Percentiles rank a stretch among this genome's conserved stretches.
These are phyloP conservation scores for Cupressus sempervirens DNA, from an alignment of 75 land plant genomes.

Conservation along the genomic window DNA sequence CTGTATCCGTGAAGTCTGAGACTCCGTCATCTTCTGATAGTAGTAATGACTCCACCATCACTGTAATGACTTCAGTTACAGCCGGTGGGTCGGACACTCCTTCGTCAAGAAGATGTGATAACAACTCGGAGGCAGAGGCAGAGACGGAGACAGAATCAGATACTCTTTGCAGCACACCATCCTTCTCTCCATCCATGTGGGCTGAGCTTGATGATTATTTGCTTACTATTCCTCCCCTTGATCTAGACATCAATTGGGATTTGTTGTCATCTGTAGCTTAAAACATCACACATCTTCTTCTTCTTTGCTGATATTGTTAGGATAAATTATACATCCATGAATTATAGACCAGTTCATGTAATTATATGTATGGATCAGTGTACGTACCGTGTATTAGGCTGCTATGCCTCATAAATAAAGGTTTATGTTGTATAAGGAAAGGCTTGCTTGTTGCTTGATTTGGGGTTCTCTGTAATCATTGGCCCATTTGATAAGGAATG, in stretches of 20 bases:
- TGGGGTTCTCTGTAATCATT: neutral
- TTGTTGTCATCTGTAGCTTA: neutral
- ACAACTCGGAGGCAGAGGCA: neutral
- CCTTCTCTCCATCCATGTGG: slow-evolving; percentile 9
- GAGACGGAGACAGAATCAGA: slow-evolving; percentile 12
- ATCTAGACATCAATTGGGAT: neutral
- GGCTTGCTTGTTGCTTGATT: neutral
- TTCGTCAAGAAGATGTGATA: neutral
- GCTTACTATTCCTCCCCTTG: neutral
- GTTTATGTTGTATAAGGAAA: too few species aligned
- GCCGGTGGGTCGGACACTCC: neutral
- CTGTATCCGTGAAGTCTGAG: slow-evolving; percentile 9
- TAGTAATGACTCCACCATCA: slow-evolving; percentile 10
- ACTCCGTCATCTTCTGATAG: slow-evolving; percentile 4
- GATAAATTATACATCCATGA: neutral
- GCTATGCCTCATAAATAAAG: neutral
- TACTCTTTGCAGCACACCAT: slow-evolving; percentile 9
- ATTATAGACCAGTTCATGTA: neutral
- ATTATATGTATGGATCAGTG: too few species aligned
- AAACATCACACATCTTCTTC: neutral
- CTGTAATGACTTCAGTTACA: slow-evolving; percentile 3
- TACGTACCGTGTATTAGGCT: neutral
- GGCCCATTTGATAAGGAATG: too few species aligned
- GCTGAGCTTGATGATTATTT: slow-evolving; percentile 13
- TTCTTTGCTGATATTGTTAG: neutral